These are phyloP conservation scores for Saccharomycopsis phalli DNA, from an alignment of 1,139 yeast species.

Conservation along the genomic window DNA sequence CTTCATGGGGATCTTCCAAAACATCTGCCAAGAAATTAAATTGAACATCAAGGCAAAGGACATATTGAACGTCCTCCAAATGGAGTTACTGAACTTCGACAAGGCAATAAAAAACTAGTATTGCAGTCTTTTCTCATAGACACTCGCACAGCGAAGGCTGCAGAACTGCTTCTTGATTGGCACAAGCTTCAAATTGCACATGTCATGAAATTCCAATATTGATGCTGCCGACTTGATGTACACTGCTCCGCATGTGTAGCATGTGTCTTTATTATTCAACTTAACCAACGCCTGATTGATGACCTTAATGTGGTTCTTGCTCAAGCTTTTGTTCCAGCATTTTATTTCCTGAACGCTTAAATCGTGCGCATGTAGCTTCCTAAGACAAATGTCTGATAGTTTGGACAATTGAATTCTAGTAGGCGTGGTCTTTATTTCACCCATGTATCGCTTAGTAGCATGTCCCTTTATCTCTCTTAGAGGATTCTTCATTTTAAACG, in stretches of 20 bases:
- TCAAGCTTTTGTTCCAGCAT: conserved; percentile 35
- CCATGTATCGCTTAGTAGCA: not conserved
- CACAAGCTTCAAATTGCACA: conserved; percentile 32
- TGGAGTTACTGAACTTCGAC: conserved; percentile 7
- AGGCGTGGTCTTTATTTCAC: not conserved
- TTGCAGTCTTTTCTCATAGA: conserved; percentile 1
- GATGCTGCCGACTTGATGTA: conserved; percentile 41
- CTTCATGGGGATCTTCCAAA: conserved; percentile 13
- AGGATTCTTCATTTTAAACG: conserved; percentile 3
- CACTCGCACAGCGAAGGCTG: conserved; percentile 33
- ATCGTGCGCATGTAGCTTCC: conserved; percentile 37
- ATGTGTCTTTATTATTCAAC: conserved; percentile 38
- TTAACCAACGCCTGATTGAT: conserved; percentile 38
- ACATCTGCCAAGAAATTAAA: conserved; percentile 9
- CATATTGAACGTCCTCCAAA: conserved; percentile 12
- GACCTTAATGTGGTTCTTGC: conserved; percentile 31
- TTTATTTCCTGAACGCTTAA: conserved; percentile 38
- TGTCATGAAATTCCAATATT: conserved; percentile 56
- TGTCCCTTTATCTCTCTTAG: conserved; percentile 4
- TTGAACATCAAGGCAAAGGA: conserved; percentile 11
- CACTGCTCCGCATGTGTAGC: conserved; percentile 39
- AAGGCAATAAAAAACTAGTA: not conserved
- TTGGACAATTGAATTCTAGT: conserved; percentile 27
- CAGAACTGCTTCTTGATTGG: conserved; percentile 42
- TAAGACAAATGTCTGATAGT: conserved; percentile 35